phyloP scores from a whole-genome alignment of 208 protist genomes.

The Leishmania mexicana region DNA sequence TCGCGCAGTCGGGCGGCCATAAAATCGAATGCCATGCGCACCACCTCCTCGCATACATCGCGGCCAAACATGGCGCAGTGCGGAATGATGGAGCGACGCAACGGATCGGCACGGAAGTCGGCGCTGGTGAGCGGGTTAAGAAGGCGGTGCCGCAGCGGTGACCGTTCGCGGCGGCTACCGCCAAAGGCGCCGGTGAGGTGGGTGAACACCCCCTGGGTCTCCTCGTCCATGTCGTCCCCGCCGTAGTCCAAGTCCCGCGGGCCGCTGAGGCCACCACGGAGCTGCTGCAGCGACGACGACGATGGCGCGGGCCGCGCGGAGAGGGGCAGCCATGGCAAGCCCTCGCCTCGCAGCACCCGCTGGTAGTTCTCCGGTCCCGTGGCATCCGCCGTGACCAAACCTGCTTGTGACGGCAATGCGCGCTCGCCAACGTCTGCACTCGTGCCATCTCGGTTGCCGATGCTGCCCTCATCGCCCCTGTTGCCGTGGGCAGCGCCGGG shows the following conservation, averaged over 20 bases:
- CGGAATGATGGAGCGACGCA: conserved; percentile 30
- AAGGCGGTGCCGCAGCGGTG: conserved; percentile 22
- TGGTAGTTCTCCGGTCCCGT: conserved; percentile 1
- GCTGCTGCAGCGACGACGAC: neutral
- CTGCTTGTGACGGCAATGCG: neutral
- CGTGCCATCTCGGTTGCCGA: neutral
- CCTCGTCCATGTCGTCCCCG: neutral
- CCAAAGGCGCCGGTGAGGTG: conserved; percentile 5
- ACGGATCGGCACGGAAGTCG: conserved; percentile 12
- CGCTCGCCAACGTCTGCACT: neutral
- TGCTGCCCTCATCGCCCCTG: neutral
- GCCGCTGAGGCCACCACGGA: conserved; percentile 1
- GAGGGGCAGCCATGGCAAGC: conserved; percentile 1
- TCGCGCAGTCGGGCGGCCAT: conserved; percentile 28
- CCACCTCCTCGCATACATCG: conserved; percentile 30
- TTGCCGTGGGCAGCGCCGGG: neutral
- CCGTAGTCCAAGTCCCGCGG: neutral
- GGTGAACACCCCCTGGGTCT: neutral
- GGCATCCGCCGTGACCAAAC: neutral
- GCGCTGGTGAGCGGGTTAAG: conserved; percentile 16
- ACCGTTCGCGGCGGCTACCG: conserved; percentile 3
- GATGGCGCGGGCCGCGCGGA: neutral
- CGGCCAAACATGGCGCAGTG: conserved; percentile 29
- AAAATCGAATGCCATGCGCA: conserved; percentile 27
- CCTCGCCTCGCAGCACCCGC: conserved; percentile 4